Conservation (phyloP, 768 basidiomycete genomes). For the Lentinula detonsa region DNA sequence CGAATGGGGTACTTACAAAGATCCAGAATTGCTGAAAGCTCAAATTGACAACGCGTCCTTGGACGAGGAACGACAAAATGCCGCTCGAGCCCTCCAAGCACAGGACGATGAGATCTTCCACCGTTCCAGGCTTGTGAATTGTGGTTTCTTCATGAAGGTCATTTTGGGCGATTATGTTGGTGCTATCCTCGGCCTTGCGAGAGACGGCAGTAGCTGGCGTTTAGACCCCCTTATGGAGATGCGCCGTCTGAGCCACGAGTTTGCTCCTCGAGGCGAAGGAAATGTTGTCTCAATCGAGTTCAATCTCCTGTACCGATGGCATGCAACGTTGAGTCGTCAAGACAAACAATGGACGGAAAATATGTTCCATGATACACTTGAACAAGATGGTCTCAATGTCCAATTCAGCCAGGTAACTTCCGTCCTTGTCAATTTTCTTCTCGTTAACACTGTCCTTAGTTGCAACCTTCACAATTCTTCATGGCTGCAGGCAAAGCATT, state of each 20-base stretch:
- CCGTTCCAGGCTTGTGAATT: conserved; percentile 67
- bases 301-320: conserved; percentile 54
- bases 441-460: background rate
- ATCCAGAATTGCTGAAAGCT: conserved; percentile 15
- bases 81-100: conserved; percentile 12
- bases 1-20: conserved; percentile 38
- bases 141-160: conserved; percentile 29
- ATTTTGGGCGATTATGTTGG: conserved; percentile 66
- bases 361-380: conserved; percentile 27
- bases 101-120: conserved; percentile 81
- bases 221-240: conserved; percentile 56
- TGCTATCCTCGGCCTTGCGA: conserved; percentile 62
- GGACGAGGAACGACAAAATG: background rate
- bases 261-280: conserved; percentile 62
- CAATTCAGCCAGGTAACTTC: background rate
- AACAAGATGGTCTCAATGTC: background rate
- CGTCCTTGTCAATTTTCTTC: background rate
- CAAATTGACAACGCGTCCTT: background rate
- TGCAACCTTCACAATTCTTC: background rate
- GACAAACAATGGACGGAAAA: conserved; percentile 50
- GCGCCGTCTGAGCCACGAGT: conserved; percentile 43
- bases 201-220: conserved; percentile 60
- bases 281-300: conserved; percentile 78
- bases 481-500: background rate
- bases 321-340: conserved; percentile 40